phyloP scores from a whole-genome alignment of 345 rosid genomes.

The Raphanus sativus region DNA sequence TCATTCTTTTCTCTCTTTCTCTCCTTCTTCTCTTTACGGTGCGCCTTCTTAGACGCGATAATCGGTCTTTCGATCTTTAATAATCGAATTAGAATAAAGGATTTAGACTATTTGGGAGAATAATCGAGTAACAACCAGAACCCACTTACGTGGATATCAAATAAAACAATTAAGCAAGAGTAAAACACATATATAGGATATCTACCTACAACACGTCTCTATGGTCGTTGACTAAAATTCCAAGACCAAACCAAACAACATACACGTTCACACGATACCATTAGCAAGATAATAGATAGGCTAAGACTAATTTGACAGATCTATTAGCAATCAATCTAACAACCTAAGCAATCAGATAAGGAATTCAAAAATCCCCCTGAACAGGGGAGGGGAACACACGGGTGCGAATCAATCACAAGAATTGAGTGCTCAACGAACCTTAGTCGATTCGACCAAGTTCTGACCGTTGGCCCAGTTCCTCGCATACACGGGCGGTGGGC shows the following conservation, averaged over 20 bases:
- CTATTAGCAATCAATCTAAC: not conserved
- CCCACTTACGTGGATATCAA: constrained; percentile 25
- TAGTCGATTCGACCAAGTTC: constrained; percentile 54
- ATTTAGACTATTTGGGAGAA: constrained; percentile 35
- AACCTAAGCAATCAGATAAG: not conserved
- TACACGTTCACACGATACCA: no score
- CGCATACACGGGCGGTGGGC: constrained; percentile 37
- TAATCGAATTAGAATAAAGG: constrained; percentile 40
- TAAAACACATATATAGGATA: not conserved
- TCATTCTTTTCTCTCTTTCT: constrained; percentile 14
- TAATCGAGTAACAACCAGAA: constrained; percentile 13
- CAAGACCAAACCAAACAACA: no score
- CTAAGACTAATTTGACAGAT: not conserved
- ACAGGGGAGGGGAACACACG: not conserved
- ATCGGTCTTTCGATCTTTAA: constrained; percentile 35
- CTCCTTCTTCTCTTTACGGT: constrained; percentile 38
- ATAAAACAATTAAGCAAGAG: not conserved
- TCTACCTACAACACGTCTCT: constrained; percentile 19
- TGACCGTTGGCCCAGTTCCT: constrained; percentile 44
- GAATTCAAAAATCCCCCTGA: not conserved
- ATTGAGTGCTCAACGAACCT: constrained; percentile 64
- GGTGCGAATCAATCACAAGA: constrained; percentile 33
- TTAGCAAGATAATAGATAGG: no score
- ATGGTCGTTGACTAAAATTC: constrained; percentile 15
- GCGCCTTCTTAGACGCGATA: constrained; percentile 12